Conservation (phyloP, 2,329 filamentous ascomycete species). For the Diplodia seriata region DNA sequence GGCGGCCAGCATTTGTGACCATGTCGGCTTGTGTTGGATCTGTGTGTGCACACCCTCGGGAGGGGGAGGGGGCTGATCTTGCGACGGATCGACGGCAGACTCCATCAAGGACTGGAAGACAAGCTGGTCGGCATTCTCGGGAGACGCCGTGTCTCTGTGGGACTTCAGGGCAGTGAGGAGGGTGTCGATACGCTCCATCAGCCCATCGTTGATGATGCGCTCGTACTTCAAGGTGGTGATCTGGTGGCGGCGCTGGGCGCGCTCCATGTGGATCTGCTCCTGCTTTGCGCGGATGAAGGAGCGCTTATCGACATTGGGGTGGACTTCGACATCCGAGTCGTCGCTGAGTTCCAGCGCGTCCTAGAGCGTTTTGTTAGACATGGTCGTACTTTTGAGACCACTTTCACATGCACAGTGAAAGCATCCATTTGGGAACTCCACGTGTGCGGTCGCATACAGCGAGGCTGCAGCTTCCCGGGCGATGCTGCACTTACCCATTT, state of each 20-base stretch:
- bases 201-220: conserved; percentile 87
- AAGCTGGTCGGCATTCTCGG: conserved; percentile 70
- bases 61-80: conserved; percentile 77
- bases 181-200: conserved; percentile 81
- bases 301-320: conserved; percentile 97
- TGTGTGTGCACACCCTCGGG: conserved; percentile 81
- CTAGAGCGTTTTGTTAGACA: conserved; percentile 48
- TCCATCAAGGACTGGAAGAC: conserved; percentile 92
- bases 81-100: conserved; percentile 71
- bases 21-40: conserved; percentile 78
- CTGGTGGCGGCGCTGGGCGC: conserved; percentile 81
- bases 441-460: not conserved
- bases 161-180: conserved; percentile 77
- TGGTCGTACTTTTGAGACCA: conserved; percentile 39
- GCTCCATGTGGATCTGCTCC: conserved; percentile 92
- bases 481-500: conserved; percentile 65
- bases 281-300: conserved; percentile 99
- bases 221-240: conserved; percentile 94
- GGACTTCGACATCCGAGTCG: conserved; percentile 97
- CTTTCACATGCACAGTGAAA: conserved; percentile 33
- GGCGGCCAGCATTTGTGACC: conserved; percentile 98
- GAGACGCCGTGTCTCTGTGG: conserved; percentile 68
- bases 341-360: conserved; percentile 95
- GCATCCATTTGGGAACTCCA: too few relatives aligned
- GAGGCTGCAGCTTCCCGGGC: not conserved